These are phyloP conservation scores for Saccharomycopsis selenospora DNA, from an alignment of 805 yeast genomes.

Conservation along the genomic window DNA sequence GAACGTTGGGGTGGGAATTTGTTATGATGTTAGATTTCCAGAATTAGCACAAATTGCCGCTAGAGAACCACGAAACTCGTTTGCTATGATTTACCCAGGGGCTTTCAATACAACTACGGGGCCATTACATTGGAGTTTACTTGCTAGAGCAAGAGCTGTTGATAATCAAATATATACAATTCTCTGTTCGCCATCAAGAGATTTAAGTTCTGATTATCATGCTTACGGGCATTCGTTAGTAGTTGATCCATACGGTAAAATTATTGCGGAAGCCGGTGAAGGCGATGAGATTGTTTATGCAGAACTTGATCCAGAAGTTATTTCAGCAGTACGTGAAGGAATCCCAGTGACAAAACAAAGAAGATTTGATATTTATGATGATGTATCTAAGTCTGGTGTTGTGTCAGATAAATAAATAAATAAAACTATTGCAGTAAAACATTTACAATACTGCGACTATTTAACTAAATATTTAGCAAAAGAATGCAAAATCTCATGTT, in stretches of 20 bases:
- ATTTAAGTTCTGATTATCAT: constrained; percentile 50
- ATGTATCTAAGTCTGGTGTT: constrained; percentile 9
- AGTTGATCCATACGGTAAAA: constrained; percentile 54
- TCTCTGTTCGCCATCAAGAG: constrained; percentile 85
- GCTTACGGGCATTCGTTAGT: constrained; percentile 64
- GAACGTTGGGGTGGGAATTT: constrained; percentile 76
- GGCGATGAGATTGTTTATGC: constrained; percentile 72
- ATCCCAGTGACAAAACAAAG: constrained; percentile 68
- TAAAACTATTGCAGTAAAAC: neutral
- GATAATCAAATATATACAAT: constrained; percentile 70
- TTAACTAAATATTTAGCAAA: too few relatives aligned
- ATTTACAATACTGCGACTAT: too few relatives aligned
- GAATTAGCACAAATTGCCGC: constrained; percentile 68
- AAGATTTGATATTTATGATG: constrained; percentile 43
- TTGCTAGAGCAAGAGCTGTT: constrained; percentile 66
- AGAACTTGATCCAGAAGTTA: constrained; percentile 55
- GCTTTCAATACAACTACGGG: constrained; percentile 84
- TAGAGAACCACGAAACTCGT: constrained; percentile 47
- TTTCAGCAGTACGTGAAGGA: constrained; percentile 51
- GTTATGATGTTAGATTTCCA: constrained; percentile 77
- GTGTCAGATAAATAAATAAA: constrained; percentile 1
- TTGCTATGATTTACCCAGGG: constrained; percentile 76
- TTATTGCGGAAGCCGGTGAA: constrained; percentile 68
- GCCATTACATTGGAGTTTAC: constrained; percentile 73
- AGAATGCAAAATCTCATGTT: too few relatives aligned